Conservation (phyloP, 768 basidiomycete species). For the Russula sp. region DNA sequence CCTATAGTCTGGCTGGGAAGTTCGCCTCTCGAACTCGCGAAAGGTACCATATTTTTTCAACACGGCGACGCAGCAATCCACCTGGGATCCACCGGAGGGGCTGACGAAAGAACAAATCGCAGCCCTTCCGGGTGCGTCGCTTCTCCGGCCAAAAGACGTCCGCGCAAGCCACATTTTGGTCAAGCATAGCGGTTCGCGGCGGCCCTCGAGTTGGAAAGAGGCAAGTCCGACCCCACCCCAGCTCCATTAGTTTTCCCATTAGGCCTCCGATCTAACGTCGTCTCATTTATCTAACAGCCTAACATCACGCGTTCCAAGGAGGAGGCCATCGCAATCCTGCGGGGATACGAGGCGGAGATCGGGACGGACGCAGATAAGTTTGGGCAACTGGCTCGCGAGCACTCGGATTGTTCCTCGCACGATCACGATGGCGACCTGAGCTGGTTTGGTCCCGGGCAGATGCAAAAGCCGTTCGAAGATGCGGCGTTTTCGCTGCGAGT, state of each 20-base stretch:
- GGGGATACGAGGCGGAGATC: constrained; percentile 58
- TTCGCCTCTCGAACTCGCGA: constrained; percentile 78
- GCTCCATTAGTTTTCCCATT: not conserved
- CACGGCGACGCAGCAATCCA: constrained; percentile 56
- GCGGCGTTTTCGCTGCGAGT: constrained; percentile 67
- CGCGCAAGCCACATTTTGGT: constrained; percentile 94
- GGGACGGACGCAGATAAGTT: constrained; percentile 52
- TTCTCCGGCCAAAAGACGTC: constrained; percentile 55
- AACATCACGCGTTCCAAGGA: constrained; percentile 84
- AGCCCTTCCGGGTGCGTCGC: constrained; percentile 61
- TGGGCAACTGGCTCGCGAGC: constrained; percentile 59
- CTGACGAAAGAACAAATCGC: constrained; percentile 56
- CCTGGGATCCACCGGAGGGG: constrained; percentile 69
- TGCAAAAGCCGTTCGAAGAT: constrained; percentile 98
- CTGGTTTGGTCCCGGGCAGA: constrained; percentile 75
- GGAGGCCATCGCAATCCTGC: constrained; percentile 80
- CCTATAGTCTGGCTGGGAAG: constrained; percentile 55
- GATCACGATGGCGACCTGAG: constrained; percentile 82
- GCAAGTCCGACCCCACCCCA: constrained; percentile 35
- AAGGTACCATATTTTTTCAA: constrained; percentile 88
- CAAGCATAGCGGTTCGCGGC: constrained; percentile 78
- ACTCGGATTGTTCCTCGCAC: constrained; percentile 92
- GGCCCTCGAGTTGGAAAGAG: constrained; percentile 82
- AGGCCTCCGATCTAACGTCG: too few relatives aligned
- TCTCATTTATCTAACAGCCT: constrained; percentile 33